phyloP scores from a whole-genome alignment of 495 filamentous ascomycete species.

The Apiosordaria backusii region DNA sequence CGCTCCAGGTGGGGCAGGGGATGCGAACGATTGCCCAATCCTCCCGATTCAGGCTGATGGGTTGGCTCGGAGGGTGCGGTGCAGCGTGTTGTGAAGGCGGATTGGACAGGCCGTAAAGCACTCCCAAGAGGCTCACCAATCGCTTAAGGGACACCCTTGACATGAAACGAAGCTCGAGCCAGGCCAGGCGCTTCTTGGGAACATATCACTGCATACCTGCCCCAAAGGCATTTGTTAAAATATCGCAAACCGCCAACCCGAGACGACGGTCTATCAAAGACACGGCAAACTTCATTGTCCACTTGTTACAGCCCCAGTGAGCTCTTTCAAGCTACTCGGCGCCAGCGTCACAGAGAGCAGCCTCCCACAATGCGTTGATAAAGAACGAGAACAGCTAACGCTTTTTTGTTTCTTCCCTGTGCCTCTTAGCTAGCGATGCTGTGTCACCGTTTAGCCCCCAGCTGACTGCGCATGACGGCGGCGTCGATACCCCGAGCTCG shows the following conservation, averaged over 20 bases:
- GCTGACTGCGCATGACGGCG: constrained; percentile 9
- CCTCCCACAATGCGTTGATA: no score
- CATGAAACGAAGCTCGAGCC: constrained; percentile 34
- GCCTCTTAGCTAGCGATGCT: not conserved
- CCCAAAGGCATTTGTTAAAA: not conserved
- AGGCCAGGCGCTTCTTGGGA: constrained; percentile 30
- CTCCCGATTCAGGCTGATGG: constrained; percentile 29
- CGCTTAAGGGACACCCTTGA: constrained; percentile 20
- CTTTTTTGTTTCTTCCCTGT: not conserved
- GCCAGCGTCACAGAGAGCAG: not conserved
- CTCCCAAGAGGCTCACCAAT: constrained; percentile 25
- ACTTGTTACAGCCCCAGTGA: not conserved
- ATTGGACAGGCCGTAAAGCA: constrained; percentile 20
- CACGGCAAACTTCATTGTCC: not conserved
- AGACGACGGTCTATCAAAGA: not conserved
- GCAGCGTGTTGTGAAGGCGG: constrained; percentile 19
- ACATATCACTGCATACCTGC: constrained; percentile 4
- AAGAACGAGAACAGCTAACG: not conserved
- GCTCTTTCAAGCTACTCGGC: not conserved
- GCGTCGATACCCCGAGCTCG: constrained; percentile 4
- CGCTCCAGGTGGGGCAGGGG: not conserved
- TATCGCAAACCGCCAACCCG: not conserved
- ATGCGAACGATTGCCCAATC: constrained; percentile 16
- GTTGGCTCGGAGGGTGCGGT: constrained; percentile 8
- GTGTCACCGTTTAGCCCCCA: constrained; percentile 9